Conservation (phyloP, 2,329 filamentous ascomycete genomes). For the Xylaria sp. region DNA sequence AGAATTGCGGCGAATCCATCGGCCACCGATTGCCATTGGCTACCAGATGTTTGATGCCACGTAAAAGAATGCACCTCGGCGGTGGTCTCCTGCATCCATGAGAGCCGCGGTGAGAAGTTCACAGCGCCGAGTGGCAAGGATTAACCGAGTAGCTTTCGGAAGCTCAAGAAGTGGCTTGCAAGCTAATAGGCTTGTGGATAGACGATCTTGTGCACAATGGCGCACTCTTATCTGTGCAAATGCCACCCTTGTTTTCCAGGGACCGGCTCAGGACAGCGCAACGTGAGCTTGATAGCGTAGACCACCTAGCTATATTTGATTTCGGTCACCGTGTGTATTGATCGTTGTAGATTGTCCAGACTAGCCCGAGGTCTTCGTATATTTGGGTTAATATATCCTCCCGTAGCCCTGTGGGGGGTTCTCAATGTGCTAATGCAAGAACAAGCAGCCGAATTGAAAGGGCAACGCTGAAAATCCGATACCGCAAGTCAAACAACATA, state of each 20-base stretch:
- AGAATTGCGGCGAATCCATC: slow-evolving; percentile 37
- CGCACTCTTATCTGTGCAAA: slow-evolving; percentile 11
- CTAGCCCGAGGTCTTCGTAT: neutral
- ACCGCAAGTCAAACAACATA: neutral
- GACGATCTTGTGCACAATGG: slow-evolving; percentile 10
- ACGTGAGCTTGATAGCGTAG: slow-evolving; percentile 11
- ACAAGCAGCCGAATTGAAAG: neutral
- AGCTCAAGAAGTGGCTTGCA: slow-evolving; percentile 13
- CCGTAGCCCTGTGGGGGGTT: slow-evolving; percentile 6
- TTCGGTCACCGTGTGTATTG: slow-evolving; percentile 6
- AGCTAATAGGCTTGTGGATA: slow-evolving; percentile 16
- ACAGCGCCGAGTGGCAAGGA: slow-evolving; percentile 8
- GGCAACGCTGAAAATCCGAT: neutral
- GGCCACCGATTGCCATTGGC: slow-evolving; percentile 33
- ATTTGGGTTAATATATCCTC: neutral
- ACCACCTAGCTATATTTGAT: slow-evolving; percentile 20
- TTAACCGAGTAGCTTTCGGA: slow-evolving; percentile 7
- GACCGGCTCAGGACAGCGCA: neutral
- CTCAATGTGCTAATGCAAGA: neutral
- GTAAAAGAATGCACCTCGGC: slow-evolving; percentile 21
- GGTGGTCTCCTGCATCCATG: slow-evolving; percentile 17
- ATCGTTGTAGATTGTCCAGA: neutral
- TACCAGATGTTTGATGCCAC: slow-evolving; percentile 19
- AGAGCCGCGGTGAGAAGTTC: slow-evolving; percentile 22
- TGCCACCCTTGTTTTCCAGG: slow-evolving; percentile 11